Evolutionary conservation across 768 basidiomycete genomes (phyloP).

Genomic region (Candolleomyces efflorescens): DNA sequence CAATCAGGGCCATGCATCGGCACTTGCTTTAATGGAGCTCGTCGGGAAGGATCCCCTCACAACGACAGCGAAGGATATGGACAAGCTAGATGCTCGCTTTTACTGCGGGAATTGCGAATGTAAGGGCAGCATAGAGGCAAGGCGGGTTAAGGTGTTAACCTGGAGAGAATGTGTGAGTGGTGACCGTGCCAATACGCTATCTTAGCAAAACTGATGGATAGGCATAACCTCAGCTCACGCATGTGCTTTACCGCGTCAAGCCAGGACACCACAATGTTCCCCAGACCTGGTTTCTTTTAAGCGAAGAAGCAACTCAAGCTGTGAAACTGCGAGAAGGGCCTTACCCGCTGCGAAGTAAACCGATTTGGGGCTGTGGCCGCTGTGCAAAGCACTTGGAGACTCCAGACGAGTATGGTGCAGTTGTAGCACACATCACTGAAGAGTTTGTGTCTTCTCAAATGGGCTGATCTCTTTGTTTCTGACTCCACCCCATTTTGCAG

Average conservation of each 20-base stretch:
- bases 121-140: not conserved
- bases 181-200: not conserved
- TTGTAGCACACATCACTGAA: too few species aligned
- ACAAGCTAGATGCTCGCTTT: not conserved
- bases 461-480: too few species aligned
- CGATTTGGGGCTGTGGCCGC: too few species aligned
- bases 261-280: not conserved
- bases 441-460: too few species aligned
- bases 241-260: not conserved
- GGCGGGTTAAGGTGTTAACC: not conserved
- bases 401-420: too few species aligned
- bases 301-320: too few species aligned
- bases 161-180: not conserved
- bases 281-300: too few species aligned
- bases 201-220: not conserved
- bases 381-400: too few species aligned
- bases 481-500: too few species aligned
- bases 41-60: not conserved
- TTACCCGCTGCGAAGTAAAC: too few species aligned
- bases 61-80: conserved; percentile 1
- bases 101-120: not conserved
- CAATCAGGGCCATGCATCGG: not conserved
- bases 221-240: not conserved
- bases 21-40: not conserved
- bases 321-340: too few species aligned